A percentile compares a stretch with the other conserved stretches of the same genome.
Conservation (phyloP, 1,284 basidiomycete genomes). For the Golubevia pallescens region DNA sequence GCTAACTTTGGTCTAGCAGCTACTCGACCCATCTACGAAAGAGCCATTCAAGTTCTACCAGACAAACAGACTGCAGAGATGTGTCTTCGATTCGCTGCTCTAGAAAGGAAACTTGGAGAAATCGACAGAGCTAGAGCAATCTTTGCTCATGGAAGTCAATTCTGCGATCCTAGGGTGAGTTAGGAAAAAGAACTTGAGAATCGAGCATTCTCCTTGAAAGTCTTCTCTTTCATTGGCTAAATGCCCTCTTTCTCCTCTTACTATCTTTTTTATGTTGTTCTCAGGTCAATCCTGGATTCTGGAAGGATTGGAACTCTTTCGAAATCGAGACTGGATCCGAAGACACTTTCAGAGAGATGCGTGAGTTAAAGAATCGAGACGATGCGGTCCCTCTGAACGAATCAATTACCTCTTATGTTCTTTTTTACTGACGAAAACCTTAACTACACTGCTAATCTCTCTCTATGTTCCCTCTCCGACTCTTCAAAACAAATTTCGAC, state of each 20-base stretch:
- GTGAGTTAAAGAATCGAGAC: constrained; percentile 9
- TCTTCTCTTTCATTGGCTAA: neutral
- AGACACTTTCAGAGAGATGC: constrained; percentile 63
- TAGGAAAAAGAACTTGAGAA: too few species aligned
- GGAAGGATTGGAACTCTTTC: constrained; percentile 61
- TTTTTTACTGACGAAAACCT: neutral
- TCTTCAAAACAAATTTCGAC: too few species aligned
- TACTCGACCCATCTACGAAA: constrained; percentile 59
- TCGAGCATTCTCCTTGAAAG: neutral
- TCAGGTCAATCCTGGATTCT: constrained; percentile 42
- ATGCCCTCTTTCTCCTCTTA: too few species aligned
- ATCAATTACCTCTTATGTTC: neutral
- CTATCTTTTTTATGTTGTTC: too few species aligned
- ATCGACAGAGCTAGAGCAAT: constrained; percentile 59
- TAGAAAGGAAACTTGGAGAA: constrained; percentile 62
- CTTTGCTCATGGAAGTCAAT: constrained; percentile 59
- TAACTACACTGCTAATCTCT: neutral
- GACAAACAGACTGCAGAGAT: constrained; percentile 56
- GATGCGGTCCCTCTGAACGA: too few species aligned
- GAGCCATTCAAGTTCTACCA: constrained; percentile 57
- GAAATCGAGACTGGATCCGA: constrained; percentile 62
- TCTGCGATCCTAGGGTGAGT: constrained; percentile 55
- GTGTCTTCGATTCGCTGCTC: constrained; percentile 55
- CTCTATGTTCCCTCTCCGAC: neutral
- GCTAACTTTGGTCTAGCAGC: constrained; percentile 55